Evolutionary conservation across 1,284 basidiomycete species (phyloP).

Genomic region (Boletus smithii): DNA sequence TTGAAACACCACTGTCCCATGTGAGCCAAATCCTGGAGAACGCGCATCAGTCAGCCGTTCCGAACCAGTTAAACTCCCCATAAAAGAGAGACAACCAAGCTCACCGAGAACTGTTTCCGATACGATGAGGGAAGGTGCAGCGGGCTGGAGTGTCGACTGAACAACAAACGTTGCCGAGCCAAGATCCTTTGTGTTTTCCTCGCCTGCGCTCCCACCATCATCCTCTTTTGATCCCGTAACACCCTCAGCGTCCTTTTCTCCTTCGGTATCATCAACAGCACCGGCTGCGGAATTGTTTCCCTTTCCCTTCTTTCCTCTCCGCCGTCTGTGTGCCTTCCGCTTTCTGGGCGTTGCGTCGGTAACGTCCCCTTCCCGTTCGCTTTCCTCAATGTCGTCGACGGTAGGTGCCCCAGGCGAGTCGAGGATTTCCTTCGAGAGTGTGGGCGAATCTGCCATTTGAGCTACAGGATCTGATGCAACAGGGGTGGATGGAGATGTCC

Average conservation of each 20-base stretch:
- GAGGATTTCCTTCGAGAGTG: constrained; percentile 1
- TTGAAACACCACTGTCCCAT: constrained; percentile 92
- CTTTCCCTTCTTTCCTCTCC: constrained; percentile 50
- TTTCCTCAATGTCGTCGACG: constrained; percentile 48
- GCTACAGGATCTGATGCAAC: constrained; percentile 3
- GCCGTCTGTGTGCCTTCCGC: constrained; percentile 38
- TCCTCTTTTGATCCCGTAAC: constrained; percentile 10
- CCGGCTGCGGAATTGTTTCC: constrained; percentile 28
- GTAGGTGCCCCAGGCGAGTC: constrained; percentile 10
- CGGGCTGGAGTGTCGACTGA: constrained; percentile 18
- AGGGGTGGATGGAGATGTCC: constrained; percentile 1
- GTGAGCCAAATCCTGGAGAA: constrained; percentile 83
- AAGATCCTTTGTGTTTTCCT: constrained; percentile 11
- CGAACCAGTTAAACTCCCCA: no score
- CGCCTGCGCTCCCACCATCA: constrained; percentile 1
- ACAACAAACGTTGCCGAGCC: constrained; percentile 23
- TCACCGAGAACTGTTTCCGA: constrained; percentile 79
- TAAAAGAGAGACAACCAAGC: constrained; percentile 21
- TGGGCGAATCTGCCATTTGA: constrained; percentile 8
- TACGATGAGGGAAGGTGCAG: constrained; percentile 51
- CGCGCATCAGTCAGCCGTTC: not conserved
- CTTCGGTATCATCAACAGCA: constrained; percentile 34
- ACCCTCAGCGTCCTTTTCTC: constrained; percentile 25
- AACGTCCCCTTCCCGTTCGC: constrained; percentile 54
- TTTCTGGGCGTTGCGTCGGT: constrained; percentile 45